Evolutionary conservation across 257 asterid genomes (phyloP), one percentile per base, ranked within the genome.

Genomic region (Penstemon eatonii): DNA sequence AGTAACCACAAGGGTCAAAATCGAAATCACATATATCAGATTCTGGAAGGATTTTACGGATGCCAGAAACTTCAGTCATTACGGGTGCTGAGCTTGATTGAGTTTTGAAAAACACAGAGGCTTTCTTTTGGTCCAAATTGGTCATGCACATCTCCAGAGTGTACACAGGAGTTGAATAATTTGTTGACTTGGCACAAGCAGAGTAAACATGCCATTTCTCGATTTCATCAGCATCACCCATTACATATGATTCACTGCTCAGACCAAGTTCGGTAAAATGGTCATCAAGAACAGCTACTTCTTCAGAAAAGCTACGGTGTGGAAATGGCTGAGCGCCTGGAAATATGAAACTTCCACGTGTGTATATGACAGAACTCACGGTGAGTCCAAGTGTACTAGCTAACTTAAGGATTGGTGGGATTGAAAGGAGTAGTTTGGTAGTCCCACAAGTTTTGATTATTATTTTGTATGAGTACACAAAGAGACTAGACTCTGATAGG

Each of bases 81-180:
- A 54, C 71, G 43, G 84, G 75, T 0, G 86, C 87, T 50, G 83
- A 81, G 76, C 75, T 71, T n/a, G 86, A 83, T 40, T 55, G 74
- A 11, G 53, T 69, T 72, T 81, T 84, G 72, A 53, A 70, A 46
- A 81, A 84, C 4, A 79, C 85, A 3, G 83, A 68, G 3, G 89
- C 92, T 69, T 25, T 68, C 42, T 76, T 73, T 37, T 39, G 71
- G 69, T 80, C 81, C 75, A 86, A 60, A 10, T 75, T 76, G 41
- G 85, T 86, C 92, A 86, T 86, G 79, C 89, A 86, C 83, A 84
- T 73, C 73, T 84, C 92, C 12, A 83, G 52, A 8, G 92, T 83
- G 55, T 77, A 79, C 13, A 79, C 73, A 8, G 80, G 76, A 13
- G 66, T 39, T 10, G 3, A 6, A 11, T 44, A 39, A 37, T 60